Percentiles rank a stretch among this genome's conserved stretches.
phyloP scores from a whole-genome alignment of 2,329 filamentous ascomycete species.

The Colletotrichum lini region DNA sequence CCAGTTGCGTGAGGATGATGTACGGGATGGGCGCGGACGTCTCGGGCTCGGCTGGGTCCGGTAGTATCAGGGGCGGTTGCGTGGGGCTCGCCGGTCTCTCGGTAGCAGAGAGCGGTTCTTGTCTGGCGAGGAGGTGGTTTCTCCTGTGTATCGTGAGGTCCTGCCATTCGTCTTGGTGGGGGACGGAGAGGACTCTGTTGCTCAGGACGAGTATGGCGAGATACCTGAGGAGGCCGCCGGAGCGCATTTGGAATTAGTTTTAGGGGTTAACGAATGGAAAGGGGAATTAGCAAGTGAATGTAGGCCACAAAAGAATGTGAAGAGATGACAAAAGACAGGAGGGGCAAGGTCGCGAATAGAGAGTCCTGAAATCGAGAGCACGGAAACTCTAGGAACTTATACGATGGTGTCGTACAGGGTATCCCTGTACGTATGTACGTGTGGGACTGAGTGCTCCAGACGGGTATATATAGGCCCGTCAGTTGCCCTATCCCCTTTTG shows the following conservation, averaged over 20 bases:
- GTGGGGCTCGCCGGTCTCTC: conserved; percentile 9
- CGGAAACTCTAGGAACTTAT: background rate
- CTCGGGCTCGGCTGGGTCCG: background rate
- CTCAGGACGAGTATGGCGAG: conserved; percentile 6
- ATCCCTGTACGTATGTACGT: no score
- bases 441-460: no score
- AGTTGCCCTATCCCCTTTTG: no score
- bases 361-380: background rate
- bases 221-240: background rate
- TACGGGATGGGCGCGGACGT: background rate
- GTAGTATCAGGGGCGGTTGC: conserved; percentile 5
- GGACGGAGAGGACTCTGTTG: background rate
- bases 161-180: background rate
- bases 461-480: no score
- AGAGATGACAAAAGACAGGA: background rate
- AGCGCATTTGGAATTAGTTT: conserved; percentile 3
- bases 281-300: background rate
- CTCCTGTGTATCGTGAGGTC: background rate
- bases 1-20: background rate
- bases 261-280: background rate
- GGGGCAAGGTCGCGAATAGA: no score
- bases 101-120: conserved; percentile 2
- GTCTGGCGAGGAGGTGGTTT: conserved; percentile 2
- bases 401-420: no score
- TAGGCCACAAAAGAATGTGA: background rate